Conservation (phyloP, 805 yeast genomes). For the Priceomyces melissophilus region DNA sequence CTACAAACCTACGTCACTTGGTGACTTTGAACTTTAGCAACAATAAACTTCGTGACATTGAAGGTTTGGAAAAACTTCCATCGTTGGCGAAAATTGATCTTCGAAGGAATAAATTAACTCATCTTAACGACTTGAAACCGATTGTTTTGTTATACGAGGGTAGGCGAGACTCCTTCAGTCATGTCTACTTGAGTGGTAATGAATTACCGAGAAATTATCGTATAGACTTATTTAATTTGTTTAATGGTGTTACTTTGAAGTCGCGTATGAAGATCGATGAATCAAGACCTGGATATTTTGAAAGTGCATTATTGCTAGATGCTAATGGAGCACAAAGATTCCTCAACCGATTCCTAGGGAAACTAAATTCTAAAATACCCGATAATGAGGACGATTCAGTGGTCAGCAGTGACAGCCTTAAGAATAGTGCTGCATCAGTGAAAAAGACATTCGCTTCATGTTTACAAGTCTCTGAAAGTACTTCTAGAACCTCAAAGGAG, state of each 20-base stretch:
- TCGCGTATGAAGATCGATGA: constrained; percentile 54
- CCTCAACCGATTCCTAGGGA: constrained; percentile 34
- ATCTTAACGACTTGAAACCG: constrained; percentile 32
- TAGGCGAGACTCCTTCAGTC: constrained; percentile 31
- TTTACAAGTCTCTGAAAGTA: too few species aligned
- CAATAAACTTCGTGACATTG: constrained; percentile 40
- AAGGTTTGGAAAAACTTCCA: constrained; percentile 42
- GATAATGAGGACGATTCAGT: too few species aligned
- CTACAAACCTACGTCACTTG: constrained; percentile 30
- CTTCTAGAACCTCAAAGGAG: too few species aligned
- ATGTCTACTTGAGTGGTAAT: constrained; percentile 42
- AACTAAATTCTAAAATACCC: too few species aligned
- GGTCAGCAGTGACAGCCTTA: too few species aligned
- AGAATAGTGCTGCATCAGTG: too few species aligned
- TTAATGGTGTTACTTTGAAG: constrained; percentile 50
- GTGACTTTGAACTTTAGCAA: constrained; percentile 50
- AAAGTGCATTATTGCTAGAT: constrained; percentile 51
- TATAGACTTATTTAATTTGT: constrained; percentile 52
- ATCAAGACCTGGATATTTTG: constrained; percentile 60
- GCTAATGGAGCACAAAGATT: constrained; percentile 43
- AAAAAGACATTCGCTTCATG: too few species aligned
- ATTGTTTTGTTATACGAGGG: constrained; percentile 32
- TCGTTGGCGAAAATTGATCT: constrained; percentile 51
- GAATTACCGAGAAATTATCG: constrained; percentile 45
- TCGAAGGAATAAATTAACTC: constrained; percentile 43